These are phyloP conservation scores for Xylaria bambusicola DNA, from an alignment of 495 filamentous ascomycete species.

Conservation along the genomic window DNA sequence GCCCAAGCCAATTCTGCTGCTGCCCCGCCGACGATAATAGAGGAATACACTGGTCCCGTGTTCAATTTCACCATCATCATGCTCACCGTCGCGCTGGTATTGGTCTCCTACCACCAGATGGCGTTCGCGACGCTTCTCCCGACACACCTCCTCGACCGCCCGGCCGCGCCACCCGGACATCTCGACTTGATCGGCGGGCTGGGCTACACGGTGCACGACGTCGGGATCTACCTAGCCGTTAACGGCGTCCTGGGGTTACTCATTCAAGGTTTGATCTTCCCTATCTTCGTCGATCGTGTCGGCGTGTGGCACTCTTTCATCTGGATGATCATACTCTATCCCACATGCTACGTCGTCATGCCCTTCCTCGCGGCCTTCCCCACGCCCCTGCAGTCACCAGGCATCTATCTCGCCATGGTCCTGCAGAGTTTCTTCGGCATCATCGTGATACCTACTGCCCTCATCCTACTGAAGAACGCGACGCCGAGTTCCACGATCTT, in stretches of 20 bases:
- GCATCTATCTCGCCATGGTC: slow-evolving; percentile 63
- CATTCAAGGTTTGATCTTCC: slow-evolving; percentile 69
- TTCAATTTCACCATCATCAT: slow-evolving; percentile 38
- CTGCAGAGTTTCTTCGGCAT: slow-evolving; percentile 71
- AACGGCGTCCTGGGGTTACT: slow-evolving; percentile 70
- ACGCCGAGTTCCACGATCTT: slow-evolving; percentile 61
- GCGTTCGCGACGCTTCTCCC: slow-evolving; percentile 34
- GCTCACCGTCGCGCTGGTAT: slow-evolving; percentile 28
- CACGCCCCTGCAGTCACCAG: slow-evolving; percentile 48
- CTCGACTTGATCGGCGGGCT: slow-evolving; percentile 55
- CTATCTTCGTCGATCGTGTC: slow-evolving; percentile 60
- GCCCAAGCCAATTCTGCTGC: neutral
- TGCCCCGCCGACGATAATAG: neutral
- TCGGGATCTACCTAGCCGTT: slow-evolving; percentile 67
- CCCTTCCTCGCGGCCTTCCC: slow-evolving; percentile 64
- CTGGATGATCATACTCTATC: slow-evolving; percentile 64
- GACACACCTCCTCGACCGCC: slow-evolving; percentile 31
- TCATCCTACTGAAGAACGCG: slow-evolving; percentile 74
- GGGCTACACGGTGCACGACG: slow-evolving; percentile 63
- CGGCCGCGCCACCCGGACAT: slow-evolving; percentile 20
- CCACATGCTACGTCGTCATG: slow-evolving; percentile 68
- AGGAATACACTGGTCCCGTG: slow-evolving; percentile 21
- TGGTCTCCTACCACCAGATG: slow-evolving; percentile 38
- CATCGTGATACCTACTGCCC: slow-evolving; percentile 65
- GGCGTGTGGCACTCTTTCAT: slow-evolving; percentile 69